Evolutionary conservation across 352 stramenopile genomes (phyloP), one percentile per base, ranked within the genome.

Genomic region (Globisporangium cederbergense): DNA sequence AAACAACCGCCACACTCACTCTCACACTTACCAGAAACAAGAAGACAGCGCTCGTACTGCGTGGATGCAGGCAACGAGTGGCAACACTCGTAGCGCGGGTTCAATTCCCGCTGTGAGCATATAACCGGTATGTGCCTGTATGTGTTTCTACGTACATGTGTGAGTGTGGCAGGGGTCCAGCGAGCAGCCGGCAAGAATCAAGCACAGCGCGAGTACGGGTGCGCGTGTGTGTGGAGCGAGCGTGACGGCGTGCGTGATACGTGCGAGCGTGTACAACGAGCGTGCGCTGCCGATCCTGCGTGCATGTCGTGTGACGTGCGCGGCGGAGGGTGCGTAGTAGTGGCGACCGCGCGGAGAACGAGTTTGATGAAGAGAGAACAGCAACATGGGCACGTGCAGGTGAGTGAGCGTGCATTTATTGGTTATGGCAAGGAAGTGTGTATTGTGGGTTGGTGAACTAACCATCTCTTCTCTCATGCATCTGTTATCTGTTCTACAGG

Each of bases 181-280:
- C 43, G 14, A 49, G 43, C 43, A 49, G 14, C 43, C 43, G 43
- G 25, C 16, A 49, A 49, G 43, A 25, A 49, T 49, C 43, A 49
- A 49, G 18, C 43, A 49, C 43, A 49, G 43, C 22, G 43, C 43
- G 43, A 49, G 43, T 49, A 49, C 43, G 43, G 43, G 43, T 49
- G 43, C 25, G 43, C 43, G 43, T 25, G 22, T 25, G 22, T 25
- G 22, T 25, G 22, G 0, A 25, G 18, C 16, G 5, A 18, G 43
- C 22, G 43, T 49, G 43, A 49, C 16, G 18, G 43, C 43, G 3
- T 25, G 43, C 20, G 11, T 25, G 22, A 25, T 1, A 25, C 22
- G 22, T 25, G 22, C 22, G 22, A 1, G 22, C 1, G 22, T 25
- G 22, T 25, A 1, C 22, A 25, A 1, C 22, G 22, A 25, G 22